Conservation (phyloP, 1,284 basidiomycete species). For the Ganoderma lingzhi region DNA sequence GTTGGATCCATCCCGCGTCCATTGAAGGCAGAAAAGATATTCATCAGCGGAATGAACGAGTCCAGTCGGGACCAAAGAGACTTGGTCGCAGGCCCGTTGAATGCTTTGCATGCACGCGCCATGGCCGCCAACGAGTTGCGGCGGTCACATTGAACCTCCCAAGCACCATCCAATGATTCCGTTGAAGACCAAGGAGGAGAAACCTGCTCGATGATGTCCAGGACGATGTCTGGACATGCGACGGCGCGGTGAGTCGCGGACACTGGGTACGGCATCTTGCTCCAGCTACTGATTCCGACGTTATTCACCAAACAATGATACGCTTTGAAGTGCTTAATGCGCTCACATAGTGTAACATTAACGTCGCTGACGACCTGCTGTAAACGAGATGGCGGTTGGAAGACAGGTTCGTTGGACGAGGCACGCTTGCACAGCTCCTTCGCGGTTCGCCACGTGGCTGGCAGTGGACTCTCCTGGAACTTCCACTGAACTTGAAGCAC, state of each 20-base stretch:
- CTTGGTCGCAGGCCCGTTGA: not conserved
- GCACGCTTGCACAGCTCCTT: too few relatives aligned
- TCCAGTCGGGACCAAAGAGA: not conserved
- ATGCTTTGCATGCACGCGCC: not conserved
- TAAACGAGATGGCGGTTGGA: too few relatives aligned
- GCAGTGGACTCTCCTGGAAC: too few relatives aligned
- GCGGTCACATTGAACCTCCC: not conserved
- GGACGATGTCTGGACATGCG: not conserved
- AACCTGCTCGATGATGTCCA: not conserved
- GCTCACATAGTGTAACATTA: too few relatives aligned
- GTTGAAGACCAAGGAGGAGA: not conserved
- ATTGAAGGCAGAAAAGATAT: constrained; percentile 1
- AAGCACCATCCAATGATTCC: not conserved
- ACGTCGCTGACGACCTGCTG: too few relatives aligned
- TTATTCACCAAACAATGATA: too few relatives aligned
- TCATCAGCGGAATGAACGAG: not conserved
- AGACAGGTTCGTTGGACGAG: too few relatives aligned
- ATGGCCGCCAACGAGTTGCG: not conserved
- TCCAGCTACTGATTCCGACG: not conserved
- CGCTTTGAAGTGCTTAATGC: too few relatives aligned
- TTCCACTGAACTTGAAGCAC: too few relatives aligned
- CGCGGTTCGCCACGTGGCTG: too few relatives aligned
- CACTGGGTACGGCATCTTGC: not conserved
- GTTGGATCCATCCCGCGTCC: not conserved
- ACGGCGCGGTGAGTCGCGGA: not conserved